Evolutionary conservation across 768 basidiomycete genomes (phyloP).

Genomic region (Hemileccinum impolitum): DNA sequence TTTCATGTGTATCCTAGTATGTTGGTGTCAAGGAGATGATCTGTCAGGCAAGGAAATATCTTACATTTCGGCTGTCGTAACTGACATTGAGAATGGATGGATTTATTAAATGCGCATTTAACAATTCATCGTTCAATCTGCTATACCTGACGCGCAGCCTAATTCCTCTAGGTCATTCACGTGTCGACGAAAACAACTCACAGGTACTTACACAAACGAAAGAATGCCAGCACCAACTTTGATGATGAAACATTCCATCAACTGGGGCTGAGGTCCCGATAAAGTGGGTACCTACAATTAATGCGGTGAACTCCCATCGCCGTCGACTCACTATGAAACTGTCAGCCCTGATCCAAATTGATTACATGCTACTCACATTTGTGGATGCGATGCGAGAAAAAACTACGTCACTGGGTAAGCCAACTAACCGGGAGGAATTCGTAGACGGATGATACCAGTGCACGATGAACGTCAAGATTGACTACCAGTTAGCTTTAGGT

Average conservation of each 20-base stretch:
- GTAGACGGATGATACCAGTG: slow-evolving; percentile 39
- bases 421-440: neutral
- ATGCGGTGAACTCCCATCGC: slow-evolving; percentile 30
- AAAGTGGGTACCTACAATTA: slow-evolving; percentile 30
- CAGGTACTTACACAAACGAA: slow-evolving; percentile 28
- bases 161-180: slow-evolving; percentile 2
- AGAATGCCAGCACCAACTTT: slow-evolving; percentile 29
- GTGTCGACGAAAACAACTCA: neutral
- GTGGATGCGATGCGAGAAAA: slow-evolving; percentile 41
- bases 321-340: slow-evolving; percentile 23
- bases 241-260: slow-evolving; percentile 1
- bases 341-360: neutral
- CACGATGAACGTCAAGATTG: slow-evolving; percentile 32
- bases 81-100: slow-evolving; percentile 17
- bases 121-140: neutral
- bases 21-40: neutral
- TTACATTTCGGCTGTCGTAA: slow-evolving; percentile 31
- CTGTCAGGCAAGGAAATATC: neutral
- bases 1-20: slow-evolving; percentile 24
- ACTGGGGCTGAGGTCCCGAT: neutral
- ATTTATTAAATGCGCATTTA: slow-evolving; percentile 10
- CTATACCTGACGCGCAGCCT: slow-evolving; percentile 36
- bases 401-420: slow-evolving; percentile 19
- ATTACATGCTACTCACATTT: slow-evolving; percentile 29
- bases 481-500: slow-evolving; percentile 1